Evolutionary conservation across 257 asterid species (phyloP).

Genomic region (Solanum chiquidenum): DNA sequence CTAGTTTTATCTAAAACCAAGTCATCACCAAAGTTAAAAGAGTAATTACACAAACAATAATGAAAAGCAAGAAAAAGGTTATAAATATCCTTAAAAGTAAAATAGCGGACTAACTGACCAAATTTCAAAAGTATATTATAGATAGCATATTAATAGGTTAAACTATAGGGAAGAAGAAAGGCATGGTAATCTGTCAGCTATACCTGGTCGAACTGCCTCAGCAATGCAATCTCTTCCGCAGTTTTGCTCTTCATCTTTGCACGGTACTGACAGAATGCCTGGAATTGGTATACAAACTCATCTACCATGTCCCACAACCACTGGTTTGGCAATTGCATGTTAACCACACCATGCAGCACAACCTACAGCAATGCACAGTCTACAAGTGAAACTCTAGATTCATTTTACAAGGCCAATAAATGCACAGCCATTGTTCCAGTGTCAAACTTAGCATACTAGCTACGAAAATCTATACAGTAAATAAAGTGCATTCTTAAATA

Average conservation of each 20-base stretch:
- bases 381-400: background rate
- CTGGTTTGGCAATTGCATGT: slow-evolving; percentile 97
- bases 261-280: slow-evolving; percentile 91
- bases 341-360: slow-evolving; percentile 87
- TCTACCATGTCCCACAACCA: slow-evolving; percentile 99
- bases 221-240: slow-evolving; percentile 77
- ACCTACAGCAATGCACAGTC: slow-evolving; percentile 33
- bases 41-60: background rate
- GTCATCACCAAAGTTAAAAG: background rate
- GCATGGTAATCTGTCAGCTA: background rate
- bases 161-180: background rate
- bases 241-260: slow-evolving; percentile 93
- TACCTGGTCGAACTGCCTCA: slow-evolving; percentile 72
- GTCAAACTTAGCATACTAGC: background rate
- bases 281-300: slow-evolving; percentile 93
- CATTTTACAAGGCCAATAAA: background rate
- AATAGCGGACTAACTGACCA: background rate
- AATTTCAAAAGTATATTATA: background rate
- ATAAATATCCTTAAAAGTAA: background rate
- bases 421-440: background rate
- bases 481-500: background rate
- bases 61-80: background rate
- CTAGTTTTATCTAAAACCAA: background rate
- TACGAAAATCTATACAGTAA: background rate
- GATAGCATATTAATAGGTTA: background rate